Base-by-base conservation (phyloP, 129 eudicot genomes). In the Mikania micrantha region DNA sequence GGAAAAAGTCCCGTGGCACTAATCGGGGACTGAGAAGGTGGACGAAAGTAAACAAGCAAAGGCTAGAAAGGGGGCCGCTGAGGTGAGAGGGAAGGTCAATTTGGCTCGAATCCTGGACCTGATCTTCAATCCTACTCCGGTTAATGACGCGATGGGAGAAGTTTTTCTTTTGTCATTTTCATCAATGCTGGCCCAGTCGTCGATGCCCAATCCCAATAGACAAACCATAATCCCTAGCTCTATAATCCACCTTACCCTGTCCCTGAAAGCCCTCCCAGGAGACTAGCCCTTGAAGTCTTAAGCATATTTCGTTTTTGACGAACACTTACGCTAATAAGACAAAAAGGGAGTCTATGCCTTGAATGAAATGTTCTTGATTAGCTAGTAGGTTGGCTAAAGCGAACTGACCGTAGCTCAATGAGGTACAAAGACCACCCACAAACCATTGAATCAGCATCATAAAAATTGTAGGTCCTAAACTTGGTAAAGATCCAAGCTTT, bases 131-230 rank as follows among this genome's bases (percentile, higher is more conserved):
- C 54, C 70, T 40, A 64, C 70, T 40, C 54, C 11, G 16, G 52
- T 63, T 63, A 64, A 64, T 64, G 69, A 64, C 39, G 70, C 53
- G 56, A 64, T 42, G 57, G 38, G 70, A 64, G 36, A 41, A 41
- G 53, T 64, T 64, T 64, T 41, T 40, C 39, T 38, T 65, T 40
- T 65, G 40, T 41, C 56, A 64, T 64, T 61, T 61, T 59, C 65
- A 59, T 59, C 65, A 52, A 49, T 49, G 57, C 3, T 49, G 57
- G 57, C 35, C 60, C 60, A 54, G 4, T 57, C 64, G 40, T n/a
- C 36, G 9, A 27, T 57, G 64, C 64, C 39, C 39, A 28, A 57
- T 57, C 64, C 64, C 21, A 27, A 57, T 28, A 19, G 64, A 57
- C 22, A 57, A 57, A 29, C 40, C 40, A 27, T 57, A 57, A 21